phyloP scores from a whole-genome alignment of 106 monocot genomes.

The Platanthera guangdongensis region DNA sequence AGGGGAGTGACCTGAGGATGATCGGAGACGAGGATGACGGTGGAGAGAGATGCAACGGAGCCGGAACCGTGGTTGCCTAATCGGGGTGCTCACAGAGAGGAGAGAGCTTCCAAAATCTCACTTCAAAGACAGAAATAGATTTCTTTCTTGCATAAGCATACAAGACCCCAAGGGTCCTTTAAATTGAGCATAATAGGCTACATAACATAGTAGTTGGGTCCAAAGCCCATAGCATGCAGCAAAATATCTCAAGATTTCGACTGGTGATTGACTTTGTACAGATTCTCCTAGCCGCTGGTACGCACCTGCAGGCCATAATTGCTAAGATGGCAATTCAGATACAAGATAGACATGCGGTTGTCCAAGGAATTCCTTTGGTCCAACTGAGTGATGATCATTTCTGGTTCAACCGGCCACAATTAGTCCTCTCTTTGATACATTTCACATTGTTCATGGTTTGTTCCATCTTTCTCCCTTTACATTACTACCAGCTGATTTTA shows the following conservation, averaged over 20 bases:
- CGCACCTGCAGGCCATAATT: conserved; percentile 84
- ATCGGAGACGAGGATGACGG: no score
- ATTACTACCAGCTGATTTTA: not conserved
- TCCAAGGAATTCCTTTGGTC: conserved; percentile 89
- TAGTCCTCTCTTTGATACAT: conserved; percentile 72
- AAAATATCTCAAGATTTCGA: conserved; percentile 3
- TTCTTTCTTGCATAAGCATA: no score
- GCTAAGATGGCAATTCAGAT: conserved; percentile 79
- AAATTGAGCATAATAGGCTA: no score
- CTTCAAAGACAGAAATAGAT: no score
- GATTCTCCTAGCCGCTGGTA: conserved; percentile 77
- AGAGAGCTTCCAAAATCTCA: no score
- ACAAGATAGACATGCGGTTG: conserved; percentile 56
- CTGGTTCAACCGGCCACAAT: conserved; percentile 65
- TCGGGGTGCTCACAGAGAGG: no score
- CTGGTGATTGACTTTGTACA: conserved; percentile 14
- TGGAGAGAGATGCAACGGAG: no score
- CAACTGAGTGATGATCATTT: conserved; percentile 67
- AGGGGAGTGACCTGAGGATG: no score
- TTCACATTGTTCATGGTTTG: conserved; percentile 79
- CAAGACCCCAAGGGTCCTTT: no score
- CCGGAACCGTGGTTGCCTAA: no score
- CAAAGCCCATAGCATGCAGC: not conserved
- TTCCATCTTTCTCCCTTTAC: not conserved
- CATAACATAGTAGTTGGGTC: no score